Conservation (phyloP, 78 protist species). For the Dictyostelium capitatum region DNA sequence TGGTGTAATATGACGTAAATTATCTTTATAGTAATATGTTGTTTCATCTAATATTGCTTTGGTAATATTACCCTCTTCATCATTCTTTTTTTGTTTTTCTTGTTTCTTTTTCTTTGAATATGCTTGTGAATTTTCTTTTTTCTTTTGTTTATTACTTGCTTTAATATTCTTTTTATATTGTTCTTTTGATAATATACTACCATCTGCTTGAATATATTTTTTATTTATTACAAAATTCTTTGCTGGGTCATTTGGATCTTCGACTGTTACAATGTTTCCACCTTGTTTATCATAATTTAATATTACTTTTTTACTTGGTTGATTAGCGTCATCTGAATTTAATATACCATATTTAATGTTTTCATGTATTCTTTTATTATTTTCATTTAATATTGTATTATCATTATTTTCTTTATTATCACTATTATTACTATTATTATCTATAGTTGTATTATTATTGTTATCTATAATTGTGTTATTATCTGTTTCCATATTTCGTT, state of each 20-base stretch:
- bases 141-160: conserved; percentile 18
- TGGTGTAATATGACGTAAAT: conserved; percentile 84
- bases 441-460: not conserved
- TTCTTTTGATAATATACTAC: conserved; percentile 5
- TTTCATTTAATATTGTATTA: too few species aligned
- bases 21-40: conserved; percentile 15
- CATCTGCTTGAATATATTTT: conserved; percentile 41
- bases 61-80: conserved; percentile 48
- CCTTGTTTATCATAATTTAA: not conserved
- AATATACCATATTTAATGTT: not conserved
- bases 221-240: not conserved
- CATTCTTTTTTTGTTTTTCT: conserved; percentile 27
- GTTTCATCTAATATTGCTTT: conserved; percentile 37
- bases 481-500: not conserved
- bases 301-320: not conserved
- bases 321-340: not conserved
- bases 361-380: too few species aligned
- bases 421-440: not conserved
- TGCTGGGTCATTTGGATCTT: not conserved
- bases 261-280: not conserved
- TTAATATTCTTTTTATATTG: conserved; percentile 23
- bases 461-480: not conserved
- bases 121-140: conserved; percentile 18
- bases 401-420: not conserved
- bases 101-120: not conserved